phyloP scores from a whole-genome alignment of 192 early-diverging fungal genomes.

The Podila epigama region DNA sequence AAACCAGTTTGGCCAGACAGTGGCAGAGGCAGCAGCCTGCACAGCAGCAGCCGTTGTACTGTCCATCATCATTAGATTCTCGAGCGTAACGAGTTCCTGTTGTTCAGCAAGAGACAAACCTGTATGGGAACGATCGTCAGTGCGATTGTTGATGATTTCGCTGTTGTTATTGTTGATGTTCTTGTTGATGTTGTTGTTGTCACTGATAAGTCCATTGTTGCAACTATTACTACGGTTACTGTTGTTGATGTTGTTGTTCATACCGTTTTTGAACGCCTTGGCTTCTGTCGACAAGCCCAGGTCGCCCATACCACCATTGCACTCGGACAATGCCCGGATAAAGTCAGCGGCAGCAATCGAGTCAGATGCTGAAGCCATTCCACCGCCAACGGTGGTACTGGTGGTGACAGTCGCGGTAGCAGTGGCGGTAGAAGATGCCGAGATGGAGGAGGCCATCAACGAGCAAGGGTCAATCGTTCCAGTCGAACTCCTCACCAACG shows the following conservation, averaged over 20 bases:
- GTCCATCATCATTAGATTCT: conserved; percentile 44
- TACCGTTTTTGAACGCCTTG: too few species aligned
- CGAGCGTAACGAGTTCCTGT: conserved; percentile 19
- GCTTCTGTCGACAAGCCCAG: conserved; percentile 4
- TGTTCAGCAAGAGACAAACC: background rate
- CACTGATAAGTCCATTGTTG: background rate
- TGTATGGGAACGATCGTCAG: too few species aligned
- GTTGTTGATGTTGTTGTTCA: too few species aligned
- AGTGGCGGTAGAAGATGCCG: conserved; percentile 17
- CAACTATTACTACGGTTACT: background rate
- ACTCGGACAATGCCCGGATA: conserved; percentile 32
- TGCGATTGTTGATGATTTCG: background rate
- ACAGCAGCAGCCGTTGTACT: conserved; percentile 19
- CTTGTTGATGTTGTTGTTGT: background rate
- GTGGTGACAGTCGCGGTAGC: background rate
- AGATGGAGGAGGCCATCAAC: conserved; percentile 22
- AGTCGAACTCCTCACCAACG: conserved; percentile 10
- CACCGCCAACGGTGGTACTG: background rate
- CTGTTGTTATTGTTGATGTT: background rate
- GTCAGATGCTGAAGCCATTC: conserved; percentile 1
- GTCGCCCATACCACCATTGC: conserved; percentile 19
- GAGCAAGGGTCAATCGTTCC: background rate
- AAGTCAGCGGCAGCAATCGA: conserved; percentile 33
- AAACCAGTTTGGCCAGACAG: conserved; percentile 46
- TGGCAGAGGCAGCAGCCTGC: conserved; percentile 25